Conservation (phyloP, 1,284 basidiomycete genomes). For the Trametes versicolor region DNA sequence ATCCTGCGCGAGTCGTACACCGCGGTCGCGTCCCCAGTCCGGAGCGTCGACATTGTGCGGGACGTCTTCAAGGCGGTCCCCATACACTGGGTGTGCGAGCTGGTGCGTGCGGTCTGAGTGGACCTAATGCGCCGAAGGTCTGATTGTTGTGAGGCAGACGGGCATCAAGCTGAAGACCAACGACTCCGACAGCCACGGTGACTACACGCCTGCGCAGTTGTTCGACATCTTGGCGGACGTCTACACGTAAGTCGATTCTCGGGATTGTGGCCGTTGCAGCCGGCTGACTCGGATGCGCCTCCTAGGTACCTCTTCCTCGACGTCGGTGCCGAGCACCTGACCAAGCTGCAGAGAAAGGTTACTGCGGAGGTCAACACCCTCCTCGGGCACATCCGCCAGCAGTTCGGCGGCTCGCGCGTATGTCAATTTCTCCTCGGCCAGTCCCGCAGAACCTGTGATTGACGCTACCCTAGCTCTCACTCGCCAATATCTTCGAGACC, state of each 20-base stretch:
- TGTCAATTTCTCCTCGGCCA: neutral
- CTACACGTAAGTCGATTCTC: constrained; percentile 60
- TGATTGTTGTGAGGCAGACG: constrained; percentile 53
- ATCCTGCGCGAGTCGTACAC: constrained; percentile 63
- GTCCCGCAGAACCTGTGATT: constrained; percentile 3
- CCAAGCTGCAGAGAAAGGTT: constrained; percentile 62
- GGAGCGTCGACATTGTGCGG: constrained; percentile 72
- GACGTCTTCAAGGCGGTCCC: constrained; percentile 76
- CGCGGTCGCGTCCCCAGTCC: constrained; percentile 59
- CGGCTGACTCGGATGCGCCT: neutral
- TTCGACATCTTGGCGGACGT: constrained; percentile 73
- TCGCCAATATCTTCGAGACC: constrained; percentile 56
- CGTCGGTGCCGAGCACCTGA: constrained; percentile 63
- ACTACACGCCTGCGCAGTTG: constrained; percentile 69
- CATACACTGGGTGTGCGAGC: constrained; percentile 72
- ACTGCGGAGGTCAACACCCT: constrained; percentile 62
- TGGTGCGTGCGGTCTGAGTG: no score
- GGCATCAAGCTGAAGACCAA: constrained; percentile 79
- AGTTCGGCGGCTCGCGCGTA: constrained; percentile 36
- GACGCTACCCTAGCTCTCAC: constrained; percentile 53
- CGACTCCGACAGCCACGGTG: constrained; percentile 56
- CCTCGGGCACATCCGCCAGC: constrained; percentile 61
- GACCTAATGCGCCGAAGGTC: neutral
- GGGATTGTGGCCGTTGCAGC: neutral
- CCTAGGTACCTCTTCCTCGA: constrained; percentile 79